phyloP scores from a whole-genome alignment of 2,329 filamentous ascomycete species.

The Botrytis hyacinthi region DNA sequence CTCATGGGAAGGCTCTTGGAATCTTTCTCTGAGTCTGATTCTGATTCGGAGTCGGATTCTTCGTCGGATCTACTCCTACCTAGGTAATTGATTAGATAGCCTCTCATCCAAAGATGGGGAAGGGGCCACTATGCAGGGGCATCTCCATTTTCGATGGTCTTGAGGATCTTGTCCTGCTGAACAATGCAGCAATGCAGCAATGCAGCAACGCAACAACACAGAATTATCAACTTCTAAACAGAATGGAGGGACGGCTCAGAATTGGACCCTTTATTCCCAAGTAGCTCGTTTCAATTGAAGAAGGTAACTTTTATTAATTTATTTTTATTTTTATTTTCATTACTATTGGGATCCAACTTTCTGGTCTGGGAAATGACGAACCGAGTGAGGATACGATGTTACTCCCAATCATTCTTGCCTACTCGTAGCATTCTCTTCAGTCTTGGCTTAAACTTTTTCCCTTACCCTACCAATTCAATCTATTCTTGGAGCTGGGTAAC shows the following conservation, averaged over 20 bases:
- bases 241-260: not conserved
- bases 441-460: conserved; percentile 3
- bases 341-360: not conserved
- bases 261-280: not conserved
- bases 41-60: not conserved
- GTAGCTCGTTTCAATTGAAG: conserved; percentile 5
- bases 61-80: not conserved
- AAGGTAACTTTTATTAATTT: conserved; percentile 1
- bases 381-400: conserved; percentile 14
- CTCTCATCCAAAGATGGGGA: not conserved
- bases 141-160: conserved; percentile 1
- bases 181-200: not conserved
- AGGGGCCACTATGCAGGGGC: conserved; percentile 9
- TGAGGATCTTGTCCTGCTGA: conserved; percentile 12
- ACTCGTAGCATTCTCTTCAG: not conserved
- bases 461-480: not conserved
- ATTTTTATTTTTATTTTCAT: not conserved
- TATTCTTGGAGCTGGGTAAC: not conserved
- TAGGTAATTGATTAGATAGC: not conserved
- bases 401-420: not conserved
- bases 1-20: not conserved
- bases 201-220: not conserved
- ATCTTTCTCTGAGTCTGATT: not conserved
- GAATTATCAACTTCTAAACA: not conserved
- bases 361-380: not conserved